Evolutionary conservation across 73 alveolate genomes (phyloP).

Genomic region (Tetrahymena thermophila): DNA sequence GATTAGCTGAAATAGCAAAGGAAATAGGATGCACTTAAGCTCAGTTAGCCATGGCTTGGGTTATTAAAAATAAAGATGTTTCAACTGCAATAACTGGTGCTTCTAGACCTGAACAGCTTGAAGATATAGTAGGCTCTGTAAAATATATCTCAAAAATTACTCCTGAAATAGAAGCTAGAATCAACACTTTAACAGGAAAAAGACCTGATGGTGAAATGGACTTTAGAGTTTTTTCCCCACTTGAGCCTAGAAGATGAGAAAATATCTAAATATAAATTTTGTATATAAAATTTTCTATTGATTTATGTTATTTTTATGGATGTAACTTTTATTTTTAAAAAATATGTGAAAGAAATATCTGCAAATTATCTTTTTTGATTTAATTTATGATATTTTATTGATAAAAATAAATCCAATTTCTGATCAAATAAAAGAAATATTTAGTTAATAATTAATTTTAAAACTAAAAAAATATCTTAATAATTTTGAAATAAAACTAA

Average conservation of each 20-base stretch:
- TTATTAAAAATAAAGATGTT: conserved; percentile 68
- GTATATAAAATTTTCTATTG: too few species aligned
- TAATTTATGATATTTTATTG: too few species aligned
- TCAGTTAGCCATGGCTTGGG: conserved; percentile 91
- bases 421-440: too few species aligned
- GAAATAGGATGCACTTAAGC: conserved; percentile 71
- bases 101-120: conserved; percentile 63
- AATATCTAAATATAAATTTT: background rate
- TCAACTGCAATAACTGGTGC: conserved; percentile 89
- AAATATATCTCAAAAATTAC: conserved; percentile 68
- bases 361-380: too few species aligned
- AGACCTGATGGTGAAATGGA: conserved; percentile 56
- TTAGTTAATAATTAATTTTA: too few species aligned
- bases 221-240: conserved; percentile 35
- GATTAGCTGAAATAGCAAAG: conserved; percentile 55
- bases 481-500: background rate
- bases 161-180: conserved; percentile 57
- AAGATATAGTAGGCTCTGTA: conserved; percentile 70
- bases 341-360: too few species aligned
- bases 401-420: too few species aligned
- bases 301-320: too few species aligned
- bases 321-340: too few species aligned
- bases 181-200: conserved; percentile 56
- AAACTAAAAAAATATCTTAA: too few species aligned
- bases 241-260: conserved; percentile 44